Conservation (phyloP, 169 alveolate species). For the Hammondia hammondi region DNA sequence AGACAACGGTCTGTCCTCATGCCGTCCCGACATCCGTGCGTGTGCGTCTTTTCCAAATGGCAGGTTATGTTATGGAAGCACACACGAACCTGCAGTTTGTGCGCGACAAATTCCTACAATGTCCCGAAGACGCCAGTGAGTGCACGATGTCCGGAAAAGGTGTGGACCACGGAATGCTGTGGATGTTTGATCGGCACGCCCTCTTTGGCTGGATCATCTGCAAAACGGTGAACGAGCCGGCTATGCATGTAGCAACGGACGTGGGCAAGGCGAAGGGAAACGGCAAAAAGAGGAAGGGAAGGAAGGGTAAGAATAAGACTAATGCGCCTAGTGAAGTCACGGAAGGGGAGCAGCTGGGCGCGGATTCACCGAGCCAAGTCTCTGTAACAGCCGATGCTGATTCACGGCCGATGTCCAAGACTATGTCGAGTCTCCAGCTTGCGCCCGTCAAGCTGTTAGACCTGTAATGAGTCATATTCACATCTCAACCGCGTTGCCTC, state of each 20-base stretch:
- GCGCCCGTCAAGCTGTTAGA: no score
- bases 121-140: neutral
- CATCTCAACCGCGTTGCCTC: no score
- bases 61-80: slow-evolving; percentile 48
- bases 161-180: neutral
- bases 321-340: no score
- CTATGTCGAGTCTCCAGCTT: no score
- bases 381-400: no score
- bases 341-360: no score
- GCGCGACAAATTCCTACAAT: neutral
- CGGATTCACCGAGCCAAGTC: no score
- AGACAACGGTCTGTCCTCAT: no score
- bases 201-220: slow-evolving; percentile 23
- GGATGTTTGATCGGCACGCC: neutral
- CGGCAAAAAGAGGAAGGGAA: neutral
- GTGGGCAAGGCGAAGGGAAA: neutral
- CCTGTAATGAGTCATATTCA: no score
- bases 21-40: neutral
- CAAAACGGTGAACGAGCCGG: neutral
- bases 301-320: neutral
- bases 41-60: neutral
- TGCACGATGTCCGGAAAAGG: slow-evolving; percentile 15
- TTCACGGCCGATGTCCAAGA: no score
- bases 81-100: slow-evolving; percentile 54
- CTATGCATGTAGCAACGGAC: slow-evolving; percentile 8